These are phyloP conservation scores for Diaporthe sp. DNA, from an alignment of 2,329 filamentous ascomycete species.

Conservation along the genomic window DNA sequence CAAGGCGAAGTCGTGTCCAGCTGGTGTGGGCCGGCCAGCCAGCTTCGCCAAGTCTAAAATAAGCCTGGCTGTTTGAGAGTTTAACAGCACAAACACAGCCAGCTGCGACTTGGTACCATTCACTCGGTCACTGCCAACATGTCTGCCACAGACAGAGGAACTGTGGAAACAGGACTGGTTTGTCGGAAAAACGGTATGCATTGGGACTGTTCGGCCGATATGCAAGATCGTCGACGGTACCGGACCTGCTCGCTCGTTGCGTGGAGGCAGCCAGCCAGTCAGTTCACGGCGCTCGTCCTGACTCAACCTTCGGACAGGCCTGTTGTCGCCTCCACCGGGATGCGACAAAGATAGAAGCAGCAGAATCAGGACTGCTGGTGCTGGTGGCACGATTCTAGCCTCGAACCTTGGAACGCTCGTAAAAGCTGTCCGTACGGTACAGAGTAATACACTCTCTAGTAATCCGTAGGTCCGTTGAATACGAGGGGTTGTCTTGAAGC, in stretches of 20 bases:
- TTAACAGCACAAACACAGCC: not conserved
- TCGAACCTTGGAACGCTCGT: constrained; percentile 4
- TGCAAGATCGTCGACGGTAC: not conserved
- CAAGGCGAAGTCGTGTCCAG: constrained; percentile 11
- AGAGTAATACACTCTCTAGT: not conserved
- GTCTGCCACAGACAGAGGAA: not conserved
- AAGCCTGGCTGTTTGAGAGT: constrained; percentile 17
- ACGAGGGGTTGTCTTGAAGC: not conserved
- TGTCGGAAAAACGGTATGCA: not conserved
- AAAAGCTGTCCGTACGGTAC: not conserved
- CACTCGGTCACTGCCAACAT: not conserved
- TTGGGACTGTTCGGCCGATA: not conserved
- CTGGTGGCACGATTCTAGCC: not conserved
- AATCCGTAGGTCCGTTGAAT: not conserved
- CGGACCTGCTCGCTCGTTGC: not conserved
- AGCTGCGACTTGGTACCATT: not conserved
- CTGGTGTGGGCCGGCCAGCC: not conserved
- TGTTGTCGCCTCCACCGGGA: not conserved
- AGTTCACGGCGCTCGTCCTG: not conserved
- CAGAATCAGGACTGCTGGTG: not conserved
- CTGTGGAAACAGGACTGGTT: not conserved
- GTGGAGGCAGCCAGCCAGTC: not conserved
- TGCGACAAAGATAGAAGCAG: constrained; percentile 20
- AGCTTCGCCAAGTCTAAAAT: not conserved
- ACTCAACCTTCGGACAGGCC: not conserved